Conservation (phyloP, 176 grass and related monocot genomes). For the Oryza brachyantha region DNA sequence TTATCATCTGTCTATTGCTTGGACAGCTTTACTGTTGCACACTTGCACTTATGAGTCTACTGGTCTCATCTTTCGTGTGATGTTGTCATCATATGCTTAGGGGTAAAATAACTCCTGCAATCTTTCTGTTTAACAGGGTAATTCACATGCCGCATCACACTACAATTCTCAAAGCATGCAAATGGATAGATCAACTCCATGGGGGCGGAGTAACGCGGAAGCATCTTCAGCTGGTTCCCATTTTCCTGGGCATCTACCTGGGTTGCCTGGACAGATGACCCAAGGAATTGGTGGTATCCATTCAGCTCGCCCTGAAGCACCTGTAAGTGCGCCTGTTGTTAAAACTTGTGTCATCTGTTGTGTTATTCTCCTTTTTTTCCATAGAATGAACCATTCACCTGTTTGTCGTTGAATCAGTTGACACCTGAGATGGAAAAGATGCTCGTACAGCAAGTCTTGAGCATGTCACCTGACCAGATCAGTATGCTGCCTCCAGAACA, state of each 20-base stretch:
- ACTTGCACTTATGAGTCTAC: neutral
- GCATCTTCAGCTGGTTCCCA: slow-evolving; percentile 33
- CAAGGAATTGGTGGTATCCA: slow-evolving; percentile 53
- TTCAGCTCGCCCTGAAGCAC: slow-evolving; percentile 39
- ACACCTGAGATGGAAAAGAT: slow-evolving; percentile 87
- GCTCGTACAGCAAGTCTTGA: slow-evolving; percentile 89
- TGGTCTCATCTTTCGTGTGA: slow-evolving; percentile 4
- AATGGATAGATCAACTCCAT: slow-evolving; percentile 63
- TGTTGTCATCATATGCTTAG: neutral
- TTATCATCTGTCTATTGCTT: slow-evolving; percentile 11
- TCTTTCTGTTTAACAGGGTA: slow-evolving; percentile 42
- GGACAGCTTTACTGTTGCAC: neutral
- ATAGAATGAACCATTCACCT: slow-evolving; percentile 14
- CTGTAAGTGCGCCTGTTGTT: slow-evolving; percentile 41
- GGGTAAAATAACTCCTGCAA: slow-evolving; percentile 9
- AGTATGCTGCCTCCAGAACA: slow-evolving; percentile 88
- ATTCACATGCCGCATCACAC: slow-evolving; percentile 46
- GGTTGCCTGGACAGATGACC: slow-evolving; percentile 59
- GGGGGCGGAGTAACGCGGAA: slow-evolving; percentile 56
- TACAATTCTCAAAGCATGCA: slow-evolving; percentile 70
- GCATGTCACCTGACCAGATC: slow-evolving; percentile 83
- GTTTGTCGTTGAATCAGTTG: slow-evolving; percentile 54
- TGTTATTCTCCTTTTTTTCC: neutral
- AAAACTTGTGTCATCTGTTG: neutral
- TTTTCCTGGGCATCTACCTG: slow-evolving; percentile 56